Conservation (phyloP, 2,329 filamentous ascomycete genomes). For the Calonectria ilicicola region DNA sequence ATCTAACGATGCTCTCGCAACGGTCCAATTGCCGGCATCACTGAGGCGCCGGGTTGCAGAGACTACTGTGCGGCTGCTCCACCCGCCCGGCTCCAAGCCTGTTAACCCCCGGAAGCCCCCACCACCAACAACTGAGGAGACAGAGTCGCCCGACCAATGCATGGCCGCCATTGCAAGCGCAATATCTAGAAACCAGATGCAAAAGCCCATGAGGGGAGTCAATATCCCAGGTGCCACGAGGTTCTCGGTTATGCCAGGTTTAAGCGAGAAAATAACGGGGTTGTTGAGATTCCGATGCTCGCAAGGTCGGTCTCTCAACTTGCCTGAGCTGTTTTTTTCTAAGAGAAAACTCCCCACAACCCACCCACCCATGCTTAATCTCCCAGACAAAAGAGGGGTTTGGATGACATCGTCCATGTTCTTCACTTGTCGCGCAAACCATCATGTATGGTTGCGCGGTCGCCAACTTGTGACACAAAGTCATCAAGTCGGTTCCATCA, state of each 20-base stretch:
- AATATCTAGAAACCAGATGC: not conserved
- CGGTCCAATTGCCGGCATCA: not conserved
- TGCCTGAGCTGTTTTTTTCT: too few relatives aligned
- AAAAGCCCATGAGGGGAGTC: too few relatives aligned
- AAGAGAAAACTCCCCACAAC: too few relatives aligned
- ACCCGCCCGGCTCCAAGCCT: not conserved
- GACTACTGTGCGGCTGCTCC: not conserved
- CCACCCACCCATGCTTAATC: too few relatives aligned
- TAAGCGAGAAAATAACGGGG: not conserved
- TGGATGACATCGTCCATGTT: too few relatives aligned
- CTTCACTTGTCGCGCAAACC: too few relatives aligned
- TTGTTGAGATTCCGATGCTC: not conserved
- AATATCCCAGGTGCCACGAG: not conserved
- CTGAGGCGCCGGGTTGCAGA: not conserved
- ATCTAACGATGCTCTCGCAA: not conserved
- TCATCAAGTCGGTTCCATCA: too few relatives aligned
- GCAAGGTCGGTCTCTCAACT: too few relatives aligned
- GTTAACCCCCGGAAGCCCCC: not conserved
- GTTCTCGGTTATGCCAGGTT: not conserved
- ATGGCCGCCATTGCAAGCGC: not conserved
- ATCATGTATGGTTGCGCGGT: too few relatives aligned
- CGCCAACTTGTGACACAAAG: too few relatives aligned
- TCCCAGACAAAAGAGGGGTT: too few relatives aligned
- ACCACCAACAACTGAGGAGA: not conserved
- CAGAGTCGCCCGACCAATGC: not conserved